Conservation (phyloP, 23 red algal species). For the Gracilaria gracilis region DNA sequence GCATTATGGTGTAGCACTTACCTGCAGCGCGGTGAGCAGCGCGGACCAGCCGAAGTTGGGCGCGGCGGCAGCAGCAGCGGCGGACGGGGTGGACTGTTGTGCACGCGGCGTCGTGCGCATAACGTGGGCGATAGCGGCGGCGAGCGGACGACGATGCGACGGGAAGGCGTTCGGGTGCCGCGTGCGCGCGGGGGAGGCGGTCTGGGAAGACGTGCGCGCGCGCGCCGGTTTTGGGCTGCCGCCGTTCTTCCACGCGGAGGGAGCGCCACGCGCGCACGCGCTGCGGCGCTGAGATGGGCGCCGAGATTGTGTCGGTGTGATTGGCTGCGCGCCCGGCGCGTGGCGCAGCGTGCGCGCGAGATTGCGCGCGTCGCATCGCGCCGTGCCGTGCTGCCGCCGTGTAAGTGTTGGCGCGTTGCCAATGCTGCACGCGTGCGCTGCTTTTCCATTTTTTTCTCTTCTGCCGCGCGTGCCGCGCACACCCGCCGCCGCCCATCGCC, state of each 20-base stretch:
- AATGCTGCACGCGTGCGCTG: not conserved
- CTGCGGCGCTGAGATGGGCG: not conserved
- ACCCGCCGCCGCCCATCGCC: not conserved
- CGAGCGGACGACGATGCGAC: not conserved
- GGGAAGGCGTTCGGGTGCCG: not conserved
- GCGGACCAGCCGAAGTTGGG: slow-evolving; percentile 16
- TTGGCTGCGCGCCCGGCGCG: not conserved
- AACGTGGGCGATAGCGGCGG: not conserved
- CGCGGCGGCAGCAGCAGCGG: not conserved
- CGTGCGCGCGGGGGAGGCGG: not conserved
- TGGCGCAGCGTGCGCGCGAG: not conserved
- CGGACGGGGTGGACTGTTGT: not conserved
- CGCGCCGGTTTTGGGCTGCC: not conserved
- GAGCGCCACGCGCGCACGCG: not conserved
- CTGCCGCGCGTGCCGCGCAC: not conserved
- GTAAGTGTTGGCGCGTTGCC: not conserved
- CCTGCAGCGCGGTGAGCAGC: slow-evolving; percentile 3
- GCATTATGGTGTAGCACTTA: not conserved
- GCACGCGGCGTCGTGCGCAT: not conserved
- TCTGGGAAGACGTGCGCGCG: not conserved
- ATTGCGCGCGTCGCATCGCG: not conserved
- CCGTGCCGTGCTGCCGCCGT: not conserved
- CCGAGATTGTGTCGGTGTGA: slow-evolving; percentile 2
- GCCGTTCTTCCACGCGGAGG: slow-evolving; percentile 3
- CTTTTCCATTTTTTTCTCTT: too few relatives aligned